Evolutionary conservation across 331 rosid genomes (phyloP).

Genomic region (Malus hybrid): DNA sequence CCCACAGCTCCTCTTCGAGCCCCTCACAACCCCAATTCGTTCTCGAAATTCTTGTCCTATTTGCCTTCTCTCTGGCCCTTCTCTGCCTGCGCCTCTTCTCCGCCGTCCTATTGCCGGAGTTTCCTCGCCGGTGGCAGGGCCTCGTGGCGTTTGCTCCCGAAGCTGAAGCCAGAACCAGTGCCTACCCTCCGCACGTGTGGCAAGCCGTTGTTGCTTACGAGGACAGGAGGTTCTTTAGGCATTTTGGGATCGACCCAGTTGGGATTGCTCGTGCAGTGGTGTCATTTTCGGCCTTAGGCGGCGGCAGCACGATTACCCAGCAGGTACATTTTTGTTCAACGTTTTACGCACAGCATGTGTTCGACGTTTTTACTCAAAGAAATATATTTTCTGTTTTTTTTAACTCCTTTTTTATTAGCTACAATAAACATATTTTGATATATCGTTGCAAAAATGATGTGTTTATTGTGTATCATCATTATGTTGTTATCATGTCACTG

Average conservation of each 20-base stretch:
- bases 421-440: too few species aligned
- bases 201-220: conserved; percentile 15
- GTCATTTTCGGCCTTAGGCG: conserved; percentile 24
- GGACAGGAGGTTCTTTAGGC: conserved; percentile 20
- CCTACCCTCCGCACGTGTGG: conserved; percentile 18
- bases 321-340: conserved; percentile 7
- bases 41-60: background rate
- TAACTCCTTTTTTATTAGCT: too few species aligned
- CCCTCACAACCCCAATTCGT: background rate
- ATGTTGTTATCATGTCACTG: too few species aligned
- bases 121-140: conserved; percentile 18
- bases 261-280: conserved; percentile 15
- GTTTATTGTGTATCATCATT: too few species aligned
- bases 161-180: conserved; percentile 18
- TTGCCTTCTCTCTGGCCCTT: conserved; percentile 11
- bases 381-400: background rate
- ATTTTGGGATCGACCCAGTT: conserved; percentile 24
- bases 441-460: too few species aligned
- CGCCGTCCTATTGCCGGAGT: conserved; percentile 9
- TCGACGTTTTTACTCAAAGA: conserved; percentile 10
- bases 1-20: background rate
- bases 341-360: conserved; percentile 6
- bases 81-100: conserved; percentile 10
- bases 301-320: conserved; percentile 27
- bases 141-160: conserved; percentile 8